Percentiles rank a stretch among this genome's conserved stretches.
These are phyloP conservation scores for Paraurostyla sp. DNA, from an alignment of 73 alveolate genomes.

Conservation along the genomic window DNA sequence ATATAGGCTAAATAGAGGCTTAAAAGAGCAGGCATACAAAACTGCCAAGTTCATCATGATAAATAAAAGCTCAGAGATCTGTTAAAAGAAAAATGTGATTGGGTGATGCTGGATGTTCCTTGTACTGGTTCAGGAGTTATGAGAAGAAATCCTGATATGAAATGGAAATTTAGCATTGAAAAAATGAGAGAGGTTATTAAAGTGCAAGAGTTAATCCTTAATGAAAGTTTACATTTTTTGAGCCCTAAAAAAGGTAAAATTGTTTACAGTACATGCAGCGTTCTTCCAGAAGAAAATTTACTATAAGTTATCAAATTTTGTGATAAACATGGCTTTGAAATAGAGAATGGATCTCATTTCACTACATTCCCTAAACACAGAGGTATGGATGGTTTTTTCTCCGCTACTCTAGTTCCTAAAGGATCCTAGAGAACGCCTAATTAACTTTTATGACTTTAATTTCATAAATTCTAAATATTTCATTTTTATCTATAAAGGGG, in stretches of 20 bases:
- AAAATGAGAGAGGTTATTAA: constrained; percentile 69
- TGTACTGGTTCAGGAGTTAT: constrained; percentile 88
- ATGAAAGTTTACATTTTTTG: constrained; percentile 74
- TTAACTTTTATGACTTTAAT: too few relatives aligned
- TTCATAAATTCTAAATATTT: too few relatives aligned
- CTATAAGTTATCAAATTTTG: constrained; percentile 75
- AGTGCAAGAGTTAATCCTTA: constrained; percentile 74
- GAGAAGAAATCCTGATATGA: constrained; percentile 91
- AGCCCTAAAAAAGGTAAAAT: constrained; percentile 73
- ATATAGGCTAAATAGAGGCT: constrained; percentile 81
- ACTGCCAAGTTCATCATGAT: constrained; percentile 72
- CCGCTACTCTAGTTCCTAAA: constrained; percentile 73
- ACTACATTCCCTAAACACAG: constrained; percentile 79
- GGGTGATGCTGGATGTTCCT: constrained; percentile 91
- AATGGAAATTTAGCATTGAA: constrained; percentile 80
- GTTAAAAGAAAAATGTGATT: constrained; percentile 84
- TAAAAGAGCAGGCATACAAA: constrained; percentile 82
- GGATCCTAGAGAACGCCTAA: not conserved
- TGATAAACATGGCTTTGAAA: constrained; percentile 78
- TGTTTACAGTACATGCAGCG: constrained; percentile 84
- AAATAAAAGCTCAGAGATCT: constrained; percentile 58
- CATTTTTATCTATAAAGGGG: too few relatives aligned
- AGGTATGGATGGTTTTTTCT: constrained; percentile 91
- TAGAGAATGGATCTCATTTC: constrained; percentile 77
- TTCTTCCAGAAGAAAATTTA: constrained; percentile 82